These are phyloP conservation scores for Carpinus viminea DNA, from an alignment of 306 rosid genomes.

Conservation along the genomic window DNA sequence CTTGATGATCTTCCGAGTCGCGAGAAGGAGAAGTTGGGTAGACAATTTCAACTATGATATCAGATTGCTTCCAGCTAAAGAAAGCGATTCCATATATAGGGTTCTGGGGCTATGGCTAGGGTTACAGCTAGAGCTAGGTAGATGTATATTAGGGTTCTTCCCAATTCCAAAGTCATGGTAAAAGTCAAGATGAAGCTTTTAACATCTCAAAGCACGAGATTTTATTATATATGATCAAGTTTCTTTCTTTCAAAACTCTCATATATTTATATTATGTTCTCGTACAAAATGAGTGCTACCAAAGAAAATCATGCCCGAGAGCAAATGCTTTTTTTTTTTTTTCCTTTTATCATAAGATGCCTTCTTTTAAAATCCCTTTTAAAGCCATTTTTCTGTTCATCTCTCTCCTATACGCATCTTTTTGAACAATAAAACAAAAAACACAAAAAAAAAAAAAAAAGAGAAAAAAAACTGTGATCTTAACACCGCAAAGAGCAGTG, in stretches of 20 bases:
- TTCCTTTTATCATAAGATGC: slow-evolving; percentile 31
- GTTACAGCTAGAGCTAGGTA: slow-evolving; percentile 5
- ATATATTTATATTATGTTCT: slow-evolving; percentile 36
- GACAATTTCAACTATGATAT: slow-evolving; percentile 18
- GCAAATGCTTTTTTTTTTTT: not conserved
- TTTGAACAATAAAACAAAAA: not conserved
- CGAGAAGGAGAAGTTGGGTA: slow-evolving; percentile 4
- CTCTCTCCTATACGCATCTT: slow-evolving; percentile 16
- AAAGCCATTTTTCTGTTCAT: slow-evolving; percentile 16
- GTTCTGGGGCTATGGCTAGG: slow-evolving; percentile 17
- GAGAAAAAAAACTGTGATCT: slow-evolving; percentile 17
- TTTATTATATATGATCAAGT: slow-evolving; percentile 19
- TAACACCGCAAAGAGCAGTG: slow-evolving; percentile 32
- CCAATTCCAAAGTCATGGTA: not conserved
- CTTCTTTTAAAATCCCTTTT: slow-evolving; percentile 31
- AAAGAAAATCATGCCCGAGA: too few relatives aligned
- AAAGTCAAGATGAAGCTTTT: slow-evolving; percentile 7
- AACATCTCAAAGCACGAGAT: not conserved
- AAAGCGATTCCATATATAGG: not conserved
- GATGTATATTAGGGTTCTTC: slow-evolving; percentile 25
- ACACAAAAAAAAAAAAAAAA: not conserved
- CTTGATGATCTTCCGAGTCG: slow-evolving; percentile 23
- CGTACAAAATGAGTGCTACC: slow-evolving; percentile 35
- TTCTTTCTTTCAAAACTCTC: slow-evolving; percentile 33
- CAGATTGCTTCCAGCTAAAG: slow-evolving; percentile 14